phyloP scores from a whole-genome alignment of 2,329 filamentous ascomycete species.

The Didymella glomerata region DNA sequence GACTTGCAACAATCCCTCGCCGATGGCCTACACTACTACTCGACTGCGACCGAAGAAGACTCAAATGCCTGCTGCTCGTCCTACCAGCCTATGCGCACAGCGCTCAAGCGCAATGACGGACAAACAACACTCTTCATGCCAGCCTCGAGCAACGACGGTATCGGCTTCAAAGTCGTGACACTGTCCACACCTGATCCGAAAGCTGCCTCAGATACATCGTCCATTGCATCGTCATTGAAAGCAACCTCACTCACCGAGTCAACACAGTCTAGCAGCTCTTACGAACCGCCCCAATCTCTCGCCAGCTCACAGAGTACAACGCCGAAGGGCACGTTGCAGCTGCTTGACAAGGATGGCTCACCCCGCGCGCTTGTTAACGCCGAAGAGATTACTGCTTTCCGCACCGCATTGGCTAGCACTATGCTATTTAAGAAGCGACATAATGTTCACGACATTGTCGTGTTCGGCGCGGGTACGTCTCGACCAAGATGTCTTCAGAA shows the following conservation, averaged over 20 bases:
- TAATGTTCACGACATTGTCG: constrained; percentile 76
- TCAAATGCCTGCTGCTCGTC: constrained; percentile 64
- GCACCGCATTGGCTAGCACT: constrained; percentile 70
- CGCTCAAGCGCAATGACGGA: constrained; percentile 68
- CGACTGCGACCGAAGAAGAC: constrained; percentile 66
- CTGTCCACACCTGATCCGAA: constrained; percentile 52
- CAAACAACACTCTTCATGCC: constrained; percentile 74
- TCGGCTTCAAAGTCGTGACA: constrained; percentile 72
- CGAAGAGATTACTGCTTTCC: constrained; percentile 73
- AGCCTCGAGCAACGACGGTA: constrained; percentile 65
- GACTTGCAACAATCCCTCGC: constrained; percentile 66
- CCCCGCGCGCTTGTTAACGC: constrained; percentile 72
- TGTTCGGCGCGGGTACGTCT: constrained; percentile 78
- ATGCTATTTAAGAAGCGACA: constrained; percentile 70
- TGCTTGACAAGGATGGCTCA: constrained; percentile 66
- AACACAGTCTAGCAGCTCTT: constrained; percentile 31
- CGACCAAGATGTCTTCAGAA: background rate
- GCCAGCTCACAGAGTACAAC: constrained; percentile 51
- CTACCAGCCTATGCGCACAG: constrained; percentile 69
- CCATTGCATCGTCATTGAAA: constrained; percentile 46
- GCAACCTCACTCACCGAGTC: constrained; percentile 42
- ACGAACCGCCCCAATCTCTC: constrained; percentile 31
- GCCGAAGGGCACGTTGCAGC: constrained; percentile 65
- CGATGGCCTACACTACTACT: constrained; percentile 71
- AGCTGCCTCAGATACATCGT: constrained; percentile 34